Base-by-base conservation (phyloP, 1,139 yeast genomes). In the Debaryomyces fabryi region DNA sequence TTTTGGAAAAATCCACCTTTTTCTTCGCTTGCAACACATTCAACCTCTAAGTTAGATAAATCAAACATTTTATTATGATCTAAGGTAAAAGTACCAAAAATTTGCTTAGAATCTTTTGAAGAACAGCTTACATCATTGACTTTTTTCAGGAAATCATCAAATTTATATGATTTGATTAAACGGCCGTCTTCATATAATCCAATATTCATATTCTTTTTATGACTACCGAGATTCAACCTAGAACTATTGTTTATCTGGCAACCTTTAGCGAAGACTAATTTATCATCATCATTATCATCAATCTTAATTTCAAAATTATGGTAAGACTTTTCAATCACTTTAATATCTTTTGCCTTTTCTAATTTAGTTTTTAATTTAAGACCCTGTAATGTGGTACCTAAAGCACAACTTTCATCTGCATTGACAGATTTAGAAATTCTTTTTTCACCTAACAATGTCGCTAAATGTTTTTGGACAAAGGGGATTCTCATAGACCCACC, bases 401-500 rank as follows among this genome's bases (percentile, higher is more conserved):
- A 76, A 12, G 91, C 96, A 50, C 90, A 91, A 51, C 97, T 85
- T 68, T 93, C 99, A 68, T 93, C 99, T 0, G 99, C 95, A 65
- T 93, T 93, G 44, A 95, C 96, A 48, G 86, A 89, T 65, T 86
- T 91, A n/a, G 96, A 79, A 44, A 95, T 74, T 48, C 76, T 72
- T 2, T 80, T 84, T 27, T 82, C 84, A 2, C 85, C 85, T 38
- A 86, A 70, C 41, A 87, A 73, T 4, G 78, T 65, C 5, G 70
- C 60, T 51, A 86, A 67, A 47, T 76, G 79, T 42, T 78, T 74
- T 65, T 90, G 96, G 46, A 93, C 86, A 60, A 88, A 80, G 15
- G 99, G 99, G 25, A 91, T 88, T 65, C 99, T 83, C 9, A 95
- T 83, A 0, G 96, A 83, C 0, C 99, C 99, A 54, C 99, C 99